Evolutionary conservation across 2,329 filamentous ascomycete species (phyloP), one percentile per base, ranked within the genome.

Genomic region (Alternaria brassicae): DNA sequence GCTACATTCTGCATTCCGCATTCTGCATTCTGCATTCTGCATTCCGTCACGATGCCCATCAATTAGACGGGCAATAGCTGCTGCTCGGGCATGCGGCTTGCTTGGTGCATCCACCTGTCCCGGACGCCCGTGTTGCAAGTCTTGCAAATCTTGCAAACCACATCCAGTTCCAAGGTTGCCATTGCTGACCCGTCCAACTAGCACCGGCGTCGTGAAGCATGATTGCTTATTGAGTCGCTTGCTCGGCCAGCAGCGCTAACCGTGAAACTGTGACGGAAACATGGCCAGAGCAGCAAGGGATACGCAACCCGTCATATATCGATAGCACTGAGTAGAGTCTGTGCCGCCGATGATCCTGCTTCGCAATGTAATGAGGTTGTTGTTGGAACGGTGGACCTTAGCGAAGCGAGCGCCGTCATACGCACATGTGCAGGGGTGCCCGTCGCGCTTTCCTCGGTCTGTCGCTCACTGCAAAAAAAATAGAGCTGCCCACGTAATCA

Each of bases 181-280:
- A 63, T 51, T 28, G 49, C 55, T 62, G 56, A 37, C 49, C 63
- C 59, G 58, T 56, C 42, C 44, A 60, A 19, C 68, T 68, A 70
- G 63, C 59, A 60, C 47, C 57, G 49, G 34, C 55, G 45, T 40
- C 58, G 49, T 42, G 50, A 63, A 63, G 60, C 63, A 53, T 66
- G 64, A 65, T 71, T 73, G 70, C 74, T 75, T 73, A 68, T 72
- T 59, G 58, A 70, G 56, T 65, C 61, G 64, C 64, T 63, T 63
- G 48, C 71, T 71, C 68, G 62, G 58, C 63, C 65, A 53, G 58
- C 63, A 66, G 62, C 72, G 67, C 72, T 72, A 73, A 70, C 62
- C 60, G 71, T 74, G 72, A 65, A 68, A 75, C 69, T 58, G 66
- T 70, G 66, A 70, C 65, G 63, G 65, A 53, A 61, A 54, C 56